Base-by-base conservation (phyloP, 306 rosid species). In the Citrullus colocynthis region DNA sequence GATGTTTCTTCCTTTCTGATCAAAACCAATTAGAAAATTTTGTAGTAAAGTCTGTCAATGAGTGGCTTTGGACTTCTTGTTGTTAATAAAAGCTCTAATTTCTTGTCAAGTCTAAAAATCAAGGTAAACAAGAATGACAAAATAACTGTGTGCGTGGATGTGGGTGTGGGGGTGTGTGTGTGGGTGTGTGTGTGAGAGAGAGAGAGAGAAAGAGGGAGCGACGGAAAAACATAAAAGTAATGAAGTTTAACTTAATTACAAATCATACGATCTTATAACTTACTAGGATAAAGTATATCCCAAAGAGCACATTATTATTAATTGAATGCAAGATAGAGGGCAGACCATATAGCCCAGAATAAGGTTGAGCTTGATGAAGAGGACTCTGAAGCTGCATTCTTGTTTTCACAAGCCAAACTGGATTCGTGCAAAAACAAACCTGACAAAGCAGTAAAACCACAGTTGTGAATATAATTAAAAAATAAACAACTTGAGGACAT, bases 381-480 rank as follows among this genome's bases (percentile, higher is more conserved):
- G 97, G 98, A 84, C 85, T 91, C 87, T 95, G 99, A 86, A 95
- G 99, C 89, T 95, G 97, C 89, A 95, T 78, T 88, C 99, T 89
- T 82, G 98, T 95, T 83, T 95, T 95, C 66, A 95, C 97, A 20
- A 95, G 90, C 98, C 99, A 92, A 73, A 92, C 80, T 66, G 98
- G 99, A 84, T 92, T 89, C 49, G 99, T 95, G 84, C 91, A 95
- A 67, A 95, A 87, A 82, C 86, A 88, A 77, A 92, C 97, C 97
- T 95, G 87, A 76, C 63, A 79, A 84, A 73, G 78, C 42, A 81
- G 78, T 41, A 80, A 83, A 78, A 64, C 37, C 58, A 66, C 79
- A 66, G 65, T 76, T 78, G 85, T 78, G 49, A 78, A 81, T 30
- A 66, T 76, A 11, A 24, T 24, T n/a, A 57, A 72, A 61, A 81